Conservation (phyloP, 306 rosid species). For the Glycine soja region DNA sequence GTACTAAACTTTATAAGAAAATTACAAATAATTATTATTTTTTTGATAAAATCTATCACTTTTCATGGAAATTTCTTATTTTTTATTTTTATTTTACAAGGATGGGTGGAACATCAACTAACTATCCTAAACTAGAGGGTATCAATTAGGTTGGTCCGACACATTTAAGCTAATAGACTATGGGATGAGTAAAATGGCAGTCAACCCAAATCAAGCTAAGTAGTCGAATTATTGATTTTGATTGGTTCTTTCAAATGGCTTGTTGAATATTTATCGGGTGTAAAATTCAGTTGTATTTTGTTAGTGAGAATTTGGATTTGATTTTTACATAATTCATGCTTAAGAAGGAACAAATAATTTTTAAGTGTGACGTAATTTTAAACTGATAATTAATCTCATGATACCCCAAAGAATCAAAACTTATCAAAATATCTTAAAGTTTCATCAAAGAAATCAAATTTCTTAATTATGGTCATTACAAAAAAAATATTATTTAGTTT, state of each 20-base stretch:
- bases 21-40: background rate
- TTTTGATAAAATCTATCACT: background rate
- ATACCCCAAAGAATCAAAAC: too few species aligned
- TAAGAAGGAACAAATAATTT: too few species aligned
- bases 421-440: too few species aligned
- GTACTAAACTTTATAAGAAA: background rate
- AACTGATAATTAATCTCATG: too few species aligned
- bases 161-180: background rate
- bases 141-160: background rate
- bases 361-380: too few species aligned
- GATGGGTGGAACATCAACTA: background rate
- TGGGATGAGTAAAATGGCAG: background rate
- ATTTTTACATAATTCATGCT: too few species aligned
- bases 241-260: background rate
- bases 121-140: constrained; percentile 4
- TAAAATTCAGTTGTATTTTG: too few species aligned
- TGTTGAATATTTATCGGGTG: too few species aligned
- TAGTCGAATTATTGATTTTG: background rate
- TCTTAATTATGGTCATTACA: too few species aligned
- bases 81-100: background rate
- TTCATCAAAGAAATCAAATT: too few species aligned
- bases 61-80: background rate
- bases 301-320: too few species aligned
- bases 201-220: background rate
- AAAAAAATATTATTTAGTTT: too few species aligned